Evolutionary conservation across 2,329 filamentous ascomycete species (phyloP).

Genomic region (Annulohypoxylon truncatum): DNA sequence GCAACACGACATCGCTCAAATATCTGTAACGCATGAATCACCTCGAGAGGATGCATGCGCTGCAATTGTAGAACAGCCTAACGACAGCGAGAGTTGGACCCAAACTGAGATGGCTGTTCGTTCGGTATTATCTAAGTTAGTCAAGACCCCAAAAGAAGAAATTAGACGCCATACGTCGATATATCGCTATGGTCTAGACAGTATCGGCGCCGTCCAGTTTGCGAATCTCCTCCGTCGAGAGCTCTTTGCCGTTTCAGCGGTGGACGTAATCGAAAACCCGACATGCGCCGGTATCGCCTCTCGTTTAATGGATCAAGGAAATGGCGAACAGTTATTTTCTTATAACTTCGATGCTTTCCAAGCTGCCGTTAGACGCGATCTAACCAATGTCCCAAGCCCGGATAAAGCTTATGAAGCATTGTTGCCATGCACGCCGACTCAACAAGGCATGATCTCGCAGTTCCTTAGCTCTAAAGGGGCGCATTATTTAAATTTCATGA

Average conservation of each 20-base stretch:
- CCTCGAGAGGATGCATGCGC: not conserved
- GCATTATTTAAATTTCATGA: slow-evolving; percentile 81
- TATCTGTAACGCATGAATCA: slow-evolving; percentile 42
- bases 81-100: slow-evolving; percentile 40
- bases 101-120: slow-evolving; percentile 65
- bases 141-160: slow-evolving; percentile 59
- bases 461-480: slow-evolving; percentile 74
- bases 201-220: slow-evolving; percentile 86
- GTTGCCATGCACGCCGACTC: slow-evolving; percentile 82
- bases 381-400: slow-evolving; percentile 42
- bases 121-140: slow-evolving; percentile 67
- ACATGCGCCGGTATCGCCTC: slow-evolving; percentile 55
- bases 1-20: slow-evolving; percentile 30
- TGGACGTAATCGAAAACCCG: slow-evolving; percentile 77
- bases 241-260: slow-evolving; percentile 70
- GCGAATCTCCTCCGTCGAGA: slow-evolving; percentile 72
- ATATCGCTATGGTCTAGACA: slow-evolving; percentile 90
- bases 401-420: slow-evolving; percentile 63
- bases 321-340: not conserved
- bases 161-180: slow-evolving; percentile 76
- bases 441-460: slow-evolving; percentile 82
- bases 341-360: slow-evolving; percentile 59
- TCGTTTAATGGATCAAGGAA: not conserved
- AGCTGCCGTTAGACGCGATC: slow-evolving; percentile 45
- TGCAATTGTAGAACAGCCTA: slow-evolving; percentile 19